Conservation (phyloP, 202 grass and related monocot genomes). For the Carex sylvatica region DNA sequence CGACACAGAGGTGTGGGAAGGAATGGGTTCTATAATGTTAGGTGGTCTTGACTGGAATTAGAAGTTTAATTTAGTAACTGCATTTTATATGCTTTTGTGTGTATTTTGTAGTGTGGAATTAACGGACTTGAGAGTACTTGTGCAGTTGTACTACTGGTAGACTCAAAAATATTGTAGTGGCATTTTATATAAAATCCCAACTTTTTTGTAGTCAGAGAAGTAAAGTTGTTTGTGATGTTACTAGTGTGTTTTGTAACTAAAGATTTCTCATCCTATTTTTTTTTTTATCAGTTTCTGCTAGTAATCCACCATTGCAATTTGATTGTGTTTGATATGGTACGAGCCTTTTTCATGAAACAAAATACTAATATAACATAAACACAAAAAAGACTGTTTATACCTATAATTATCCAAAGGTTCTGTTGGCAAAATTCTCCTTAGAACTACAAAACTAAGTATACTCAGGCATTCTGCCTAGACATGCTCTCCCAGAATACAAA, state of each 20-base stretch:
- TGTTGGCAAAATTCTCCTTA: neutral
- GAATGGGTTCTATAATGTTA: conserved; percentile 67
- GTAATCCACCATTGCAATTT: neutral
- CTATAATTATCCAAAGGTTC: neutral
- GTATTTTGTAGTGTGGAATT: neutral
- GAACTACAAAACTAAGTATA: conserved; percentile 10
- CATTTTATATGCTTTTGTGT: neutral
- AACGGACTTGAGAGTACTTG: neutral
- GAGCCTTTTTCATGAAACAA: neutral
- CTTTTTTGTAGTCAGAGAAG: neutral
- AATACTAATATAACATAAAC: neutral
- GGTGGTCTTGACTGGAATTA: conserved; percentile 85
- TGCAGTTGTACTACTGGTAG: neutral
- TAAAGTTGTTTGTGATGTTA: neutral
- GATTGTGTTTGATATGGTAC: neutral
- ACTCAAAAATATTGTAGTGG: neutral
- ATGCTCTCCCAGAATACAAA: conserved; percentile 11
- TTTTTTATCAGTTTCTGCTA: neutral
- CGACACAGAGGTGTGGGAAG: conserved; percentile 82
- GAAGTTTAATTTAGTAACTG: neutral
- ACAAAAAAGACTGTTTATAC: neutral
- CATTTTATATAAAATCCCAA: neutral
- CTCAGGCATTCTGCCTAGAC: neutral
- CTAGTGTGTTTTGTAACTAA: neutral
- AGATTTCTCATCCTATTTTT: neutral